phyloP scores from a whole-genome alignment of 148 eudicot genomes.

The Diospyros lotus region DNA sequence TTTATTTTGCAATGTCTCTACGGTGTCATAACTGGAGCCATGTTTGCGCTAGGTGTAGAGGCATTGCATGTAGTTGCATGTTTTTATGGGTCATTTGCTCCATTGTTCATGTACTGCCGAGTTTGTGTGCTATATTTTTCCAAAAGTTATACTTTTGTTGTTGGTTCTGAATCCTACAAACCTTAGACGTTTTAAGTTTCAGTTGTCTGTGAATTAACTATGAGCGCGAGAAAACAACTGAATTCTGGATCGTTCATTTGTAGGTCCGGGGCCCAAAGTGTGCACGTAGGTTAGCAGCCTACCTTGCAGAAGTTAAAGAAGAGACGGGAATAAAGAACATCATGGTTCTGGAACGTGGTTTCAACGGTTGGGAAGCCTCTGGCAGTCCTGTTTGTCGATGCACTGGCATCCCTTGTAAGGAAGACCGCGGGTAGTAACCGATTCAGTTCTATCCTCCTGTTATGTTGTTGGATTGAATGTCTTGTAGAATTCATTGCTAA shows the following conservation, averaged over 20 bases:
- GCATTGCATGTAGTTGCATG: no score
- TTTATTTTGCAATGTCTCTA: no score
- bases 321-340: conserved; percentile 59
- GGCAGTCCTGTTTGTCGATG: conserved; percentile 92
- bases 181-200: neutral
- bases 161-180: neutral
- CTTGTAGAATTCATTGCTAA: no score
- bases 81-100: neutral
- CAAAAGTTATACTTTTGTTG: neutral
- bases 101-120: neutral
- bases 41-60: no score
- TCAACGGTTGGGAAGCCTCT: conserved; percentile 90
- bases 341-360: conserved; percentile 83
- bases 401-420: conserved; percentile 69
- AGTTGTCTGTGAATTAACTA: neutral
- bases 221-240: neutral
- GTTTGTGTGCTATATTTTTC: neutral
- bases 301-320: conserved; percentile 52
- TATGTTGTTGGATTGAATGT: no score
- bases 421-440: conserved; percentile 24
- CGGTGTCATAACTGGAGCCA: no score
- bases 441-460: neutral
- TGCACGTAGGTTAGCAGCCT: conserved; percentile 69
- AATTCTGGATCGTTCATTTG: conserved; percentile 10
- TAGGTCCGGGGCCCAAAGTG: conserved; percentile 97